Conservation (phyloP, 169 alveolate genomes). For the Theileria sp. region DNA sequence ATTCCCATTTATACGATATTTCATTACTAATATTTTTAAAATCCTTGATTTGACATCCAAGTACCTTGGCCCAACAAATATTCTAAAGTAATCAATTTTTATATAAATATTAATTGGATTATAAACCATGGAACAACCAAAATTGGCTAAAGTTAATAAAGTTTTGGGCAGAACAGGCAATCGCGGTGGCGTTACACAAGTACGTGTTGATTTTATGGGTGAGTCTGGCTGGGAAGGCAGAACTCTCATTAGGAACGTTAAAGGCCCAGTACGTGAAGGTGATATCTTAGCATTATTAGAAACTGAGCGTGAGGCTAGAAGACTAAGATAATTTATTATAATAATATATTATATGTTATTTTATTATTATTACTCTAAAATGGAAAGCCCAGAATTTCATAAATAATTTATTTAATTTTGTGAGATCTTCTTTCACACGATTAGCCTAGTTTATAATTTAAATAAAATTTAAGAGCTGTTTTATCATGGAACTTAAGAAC, state of each 20-base stretch:
- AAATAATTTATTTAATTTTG: no score
- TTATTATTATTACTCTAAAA: no score
- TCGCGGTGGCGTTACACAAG: constrained; percentile 98
- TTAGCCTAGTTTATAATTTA: background rate
- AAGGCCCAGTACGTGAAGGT: constrained; percentile 98
- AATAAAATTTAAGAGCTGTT: background rate
- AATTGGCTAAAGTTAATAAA: constrained; percentile 92
- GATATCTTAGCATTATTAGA: constrained; percentile 95
- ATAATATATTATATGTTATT: background rate
- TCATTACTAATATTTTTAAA: background rate
- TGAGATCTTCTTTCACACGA: background rate
- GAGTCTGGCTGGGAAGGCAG: constrained; percentile 89
- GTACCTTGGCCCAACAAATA: background rate
- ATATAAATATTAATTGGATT: background rate
- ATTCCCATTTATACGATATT: background rate
- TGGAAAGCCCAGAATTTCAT: background rate
- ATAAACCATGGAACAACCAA: constrained; percentile 81
- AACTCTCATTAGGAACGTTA: constrained; percentile 93
- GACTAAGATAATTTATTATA: constrained; percentile 83
- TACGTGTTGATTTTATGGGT: constrained; percentile 88
- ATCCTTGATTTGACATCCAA: background rate
- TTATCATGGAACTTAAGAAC: no score
- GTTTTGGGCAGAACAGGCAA: constrained; percentile 95
- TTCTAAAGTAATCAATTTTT: background rate
- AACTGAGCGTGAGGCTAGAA: constrained; percentile 97